Evolutionary conservation across 768 basidiomycete genomes (phyloP), one percentile per base, ranked within the genome.

Genomic region (Rubroboletus satanas): DNA sequence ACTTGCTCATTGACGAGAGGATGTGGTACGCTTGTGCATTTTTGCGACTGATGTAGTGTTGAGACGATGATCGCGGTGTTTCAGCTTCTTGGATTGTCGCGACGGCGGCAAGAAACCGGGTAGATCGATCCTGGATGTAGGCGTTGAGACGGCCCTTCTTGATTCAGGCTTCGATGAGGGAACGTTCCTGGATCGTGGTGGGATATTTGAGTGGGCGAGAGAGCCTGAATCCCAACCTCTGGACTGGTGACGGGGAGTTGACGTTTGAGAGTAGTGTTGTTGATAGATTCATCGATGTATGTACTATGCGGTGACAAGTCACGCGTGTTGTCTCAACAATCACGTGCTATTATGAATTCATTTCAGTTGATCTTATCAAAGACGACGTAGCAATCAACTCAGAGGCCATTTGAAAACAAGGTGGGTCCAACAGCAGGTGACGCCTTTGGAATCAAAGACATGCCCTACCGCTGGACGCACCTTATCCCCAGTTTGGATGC

Each of bases 1-100:
- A 74, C 52, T 55, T 76, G 21, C 63, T 65, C 18, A 52, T 74
- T 0, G 74, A 76, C 52, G 74, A 76, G 60, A 46, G 60, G 10
- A 75, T 73, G 72, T 46, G 74, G 75, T 65, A 50, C 18, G 61
- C 47, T 26, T 18, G 2, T 39, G 7, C 12, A 7, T 8, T n/a
- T 42, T 55, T 43, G 41, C 21, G 7, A 26, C 15, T n/a, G 1
- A 11, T 46, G 17, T 7, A 39, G 21, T 18, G 18, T 15, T 6
- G 1, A 17, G 2, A 44, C 8, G 28, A 45, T n/a, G 4, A 9
- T 37, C 2, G 12, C 8, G 39, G 29, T 39, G 0, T 26, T 41
- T 21, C 64, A 71, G 45, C 66, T 72, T 62, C 49, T 50, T 74
- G 49, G 68, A 74, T 54, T 72, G 68, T 53, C 59, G 65, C 14